Evolutionary conservation across 257 asterid genomes (phyloP), one percentile per base, ranked within the genome.

Genomic region (Lantana camara): DNA sequence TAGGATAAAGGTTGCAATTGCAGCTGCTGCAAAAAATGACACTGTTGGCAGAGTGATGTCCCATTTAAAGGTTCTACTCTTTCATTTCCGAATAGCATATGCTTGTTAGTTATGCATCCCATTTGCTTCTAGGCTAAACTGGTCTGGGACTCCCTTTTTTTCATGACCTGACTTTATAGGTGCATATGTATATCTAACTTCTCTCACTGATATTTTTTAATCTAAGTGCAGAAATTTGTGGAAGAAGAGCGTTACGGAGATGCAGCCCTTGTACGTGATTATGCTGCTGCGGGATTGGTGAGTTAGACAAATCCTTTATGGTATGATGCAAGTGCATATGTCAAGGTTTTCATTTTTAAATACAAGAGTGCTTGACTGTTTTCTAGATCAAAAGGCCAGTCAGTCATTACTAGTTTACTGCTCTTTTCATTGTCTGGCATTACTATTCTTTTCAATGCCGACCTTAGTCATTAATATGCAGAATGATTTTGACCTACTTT

Each of bases 201-300:
- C 49, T 57, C 40, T 60, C 49, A 51, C 40, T 54, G 52, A n/a
- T 49, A 49, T 63, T 59, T 66, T 67, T 44, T 29, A 72, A 73
- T 68, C 51, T 52, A 53, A 66, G 30, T 81, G 79, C 93, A 93
- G 99, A 90, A 81, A 79, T 85, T 69, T 47, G 83, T 93, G 44
- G 82, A 75, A 75, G 97, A 88, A 73, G 99, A 93, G 79, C 80
- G 74, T 16, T 93, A 87, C 30, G 72, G 74, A 13, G 97, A 93
- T 79, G 99, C 99, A 75, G 86, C 94, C 45, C 75, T 84, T 65
- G 58, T 90, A 60, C 92, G 99, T 70, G 99, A 93, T 79, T 71
- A 60, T 78, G 96, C 95, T 63, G 94, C 95, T 53, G 76, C 96
- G 54, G 99, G 96, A 73, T 75, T 93, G 96, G 99, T 93, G 77